phyloP scores from a whole-genome alignment of 495 filamentous ascomycete genomes.

The Acidomyces sp. region DNA sequence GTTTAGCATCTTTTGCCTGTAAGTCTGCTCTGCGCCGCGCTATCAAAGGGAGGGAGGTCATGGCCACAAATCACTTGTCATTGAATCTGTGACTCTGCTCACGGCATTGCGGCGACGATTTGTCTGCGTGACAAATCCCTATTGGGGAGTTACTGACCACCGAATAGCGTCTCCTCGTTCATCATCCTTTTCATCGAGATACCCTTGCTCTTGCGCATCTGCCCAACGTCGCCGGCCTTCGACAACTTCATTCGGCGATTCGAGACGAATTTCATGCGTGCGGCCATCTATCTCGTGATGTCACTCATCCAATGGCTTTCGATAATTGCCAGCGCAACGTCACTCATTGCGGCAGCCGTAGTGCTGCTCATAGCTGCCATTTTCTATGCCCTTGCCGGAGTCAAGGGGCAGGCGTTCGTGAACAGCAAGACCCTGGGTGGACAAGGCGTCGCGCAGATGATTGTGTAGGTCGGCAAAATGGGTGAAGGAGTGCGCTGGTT shows the following conservation, averaged over 20 bases:
- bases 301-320: slow-evolving; percentile 73
- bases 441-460: slow-evolving; percentile 94
- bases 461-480: slow-evolving; percentile 71
- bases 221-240: slow-evolving; percentile 82
- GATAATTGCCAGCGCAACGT: slow-evolving; percentile 44
- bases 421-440: slow-evolving; percentile 95
- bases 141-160: too few species aligned
- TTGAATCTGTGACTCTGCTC: too few species aligned
- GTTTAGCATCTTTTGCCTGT: slow-evolving; percentile 80
- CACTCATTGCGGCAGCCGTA: slow-evolving; percentile 75
- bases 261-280: slow-evolving; percentile 93
- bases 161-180: slow-evolving; percentile 56
- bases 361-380: slow-evolving; percentile 60
- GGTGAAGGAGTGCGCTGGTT: too few species aligned
- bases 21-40: slow-evolving; percentile 28
- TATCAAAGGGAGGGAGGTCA: too few species aligned
- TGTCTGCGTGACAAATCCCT: too few species aligned
- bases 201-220: slow-evolving; percentile 91
- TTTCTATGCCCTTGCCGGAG: slow-evolving; percentile 72
- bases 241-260: slow-evolving; percentile 83
- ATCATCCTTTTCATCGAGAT: slow-evolving; percentile 95
- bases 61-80: too few species aligned
- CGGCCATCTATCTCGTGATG: slow-evolving; percentile 74
- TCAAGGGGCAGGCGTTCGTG: slow-evolving; percentile 89
- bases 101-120: too few species aligned